Conservation (phyloP, 2,329 filamentous ascomycete species). For the Coniochaeta sp. region DNA sequence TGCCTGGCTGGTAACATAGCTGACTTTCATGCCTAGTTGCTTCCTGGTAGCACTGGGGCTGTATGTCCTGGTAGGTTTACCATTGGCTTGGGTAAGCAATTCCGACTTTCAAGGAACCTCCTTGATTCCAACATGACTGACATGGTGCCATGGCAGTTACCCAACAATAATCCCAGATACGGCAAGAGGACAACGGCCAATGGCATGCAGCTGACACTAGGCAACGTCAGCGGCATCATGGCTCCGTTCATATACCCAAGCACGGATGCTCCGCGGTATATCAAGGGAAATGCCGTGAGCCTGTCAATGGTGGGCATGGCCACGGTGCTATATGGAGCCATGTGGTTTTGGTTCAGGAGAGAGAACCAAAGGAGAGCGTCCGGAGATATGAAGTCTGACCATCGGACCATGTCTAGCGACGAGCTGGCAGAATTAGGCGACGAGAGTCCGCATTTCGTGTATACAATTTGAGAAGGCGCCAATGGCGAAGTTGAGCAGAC, state of each 20-base stretch:
- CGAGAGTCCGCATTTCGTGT: conserved; percentile 42
- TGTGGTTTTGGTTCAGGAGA: conserved; percentile 45
- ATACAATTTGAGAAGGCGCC: conserved; percentile 27
- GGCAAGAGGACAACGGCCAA: conserved; percentile 69
- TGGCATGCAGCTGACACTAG: conserved; percentile 62
- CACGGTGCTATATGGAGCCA: conserved; percentile 40
- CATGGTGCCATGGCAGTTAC: conserved; percentile 25
- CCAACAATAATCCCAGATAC: conserved; percentile 65
- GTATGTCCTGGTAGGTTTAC: conserved; percentile 52
- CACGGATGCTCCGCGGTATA: conserved; percentile 47
- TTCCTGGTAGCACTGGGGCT: conserved; percentile 69
- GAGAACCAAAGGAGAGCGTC: conserved; percentile 38
- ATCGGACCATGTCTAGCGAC: conserved; percentile 34
- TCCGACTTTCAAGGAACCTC: neutral
- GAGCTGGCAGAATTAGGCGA: conserved; percentile 44
- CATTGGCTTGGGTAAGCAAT: conserved; percentile 42
- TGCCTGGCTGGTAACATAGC: neutral
- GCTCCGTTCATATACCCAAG: conserved; percentile 56
- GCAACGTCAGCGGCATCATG: conserved; percentile 67
- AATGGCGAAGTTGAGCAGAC: neutral
- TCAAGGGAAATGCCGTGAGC: conserved; percentile 54
- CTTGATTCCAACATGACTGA: neutral
- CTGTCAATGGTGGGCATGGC: conserved; percentile 50
- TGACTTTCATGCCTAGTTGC: conserved; percentile 33
- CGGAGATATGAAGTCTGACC: conserved; percentile 26